Evolutionary conservation across 2,329 filamentous ascomycete species (phyloP).

Genomic region (Fusarium papillatum): DNA sequence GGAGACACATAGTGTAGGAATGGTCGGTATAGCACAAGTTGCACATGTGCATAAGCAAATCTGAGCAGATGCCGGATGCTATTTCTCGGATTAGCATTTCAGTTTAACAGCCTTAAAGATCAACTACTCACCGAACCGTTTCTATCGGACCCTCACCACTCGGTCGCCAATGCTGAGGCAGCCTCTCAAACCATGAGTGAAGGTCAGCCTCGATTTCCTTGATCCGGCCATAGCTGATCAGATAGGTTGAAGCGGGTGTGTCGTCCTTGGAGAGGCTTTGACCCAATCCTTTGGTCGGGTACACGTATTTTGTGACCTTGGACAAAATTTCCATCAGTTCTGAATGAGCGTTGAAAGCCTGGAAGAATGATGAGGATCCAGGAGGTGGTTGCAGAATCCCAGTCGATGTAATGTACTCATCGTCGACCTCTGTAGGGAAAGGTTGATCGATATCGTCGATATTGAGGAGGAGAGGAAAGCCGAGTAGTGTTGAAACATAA

Average conservation of each 20-base stretch:
- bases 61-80: constrained; percentile 81
- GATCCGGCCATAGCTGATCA: constrained; percentile 74
- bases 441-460: constrained; percentile 77
- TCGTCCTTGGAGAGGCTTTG: constrained; percentile 59
- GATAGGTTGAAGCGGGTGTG: constrained; percentile 65
- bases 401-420: constrained; percentile 74
- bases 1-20: constrained; percentile 88
- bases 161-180: constrained; percentile 84
- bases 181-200: constrained; percentile 71
- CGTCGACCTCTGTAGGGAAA: constrained; percentile 74
- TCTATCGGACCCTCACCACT: constrained; percentile 82
- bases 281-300: constrained; percentile 71
- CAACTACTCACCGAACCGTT: constrained; percentile 75
- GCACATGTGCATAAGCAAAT: constrained; percentile 86
- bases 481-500: constrained; percentile 76
- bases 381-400: constrained; percentile 68
- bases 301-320: constrained; percentile 75
- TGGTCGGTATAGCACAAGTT: constrained; percentile 85
- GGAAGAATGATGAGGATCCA: constrained; percentile 70
- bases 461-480: constrained; percentile 74
- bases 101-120: not conserved
- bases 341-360: constrained; percentile 77
- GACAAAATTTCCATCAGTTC: constrained; percentile 73
- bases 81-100: constrained; percentile 16
- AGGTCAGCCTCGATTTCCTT: constrained; percentile 75